Evolutionary conservation across 83 land plant genomes (phyloP), one percentile per base, ranked within the genome.

Genomic region (Diphasiastrum complanatum): DNA sequence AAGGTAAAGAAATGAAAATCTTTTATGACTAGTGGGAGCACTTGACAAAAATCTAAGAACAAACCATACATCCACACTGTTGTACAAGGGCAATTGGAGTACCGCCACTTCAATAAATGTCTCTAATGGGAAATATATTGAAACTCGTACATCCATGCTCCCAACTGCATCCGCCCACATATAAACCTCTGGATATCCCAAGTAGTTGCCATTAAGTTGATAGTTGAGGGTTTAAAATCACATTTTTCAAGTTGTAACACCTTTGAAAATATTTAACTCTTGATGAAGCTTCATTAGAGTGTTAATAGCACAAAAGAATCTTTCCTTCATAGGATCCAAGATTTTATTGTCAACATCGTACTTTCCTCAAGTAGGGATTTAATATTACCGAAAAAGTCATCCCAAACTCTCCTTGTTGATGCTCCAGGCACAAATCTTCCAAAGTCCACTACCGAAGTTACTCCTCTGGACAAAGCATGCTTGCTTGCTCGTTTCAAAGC

Each of bases 171-270:
- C 83, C 46, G 80, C 83, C 96, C 96, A 92, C 47, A 71, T 66
- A 51, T 85, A 92, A 36, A 92, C 98, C 70, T 92, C 98, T 91
- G 83, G n/a, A n/a, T n/a, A n/a, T n/a, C n/a, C n/a, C n/a, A n/a
- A n/a, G n/a, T n/a, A n/a, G n/a, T n/a, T n/a, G n/a, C n/a, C n/a
- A n/a, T n/a, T n/a, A n/a, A n/a, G n/a, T n/a, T n/a, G n/a, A n/a
- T n/a, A n/a, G n/a, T n/a, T n/a, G n/a, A n/a, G n/a, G n/a, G n/a
- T n/a, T n/a, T n/a, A n/a, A n/a, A n/a, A n/a, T n/a, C n/a, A n/a
- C n/a, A n/a, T n/a, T n/a, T n/a, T n/a, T n/a, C n/a, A n/a, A n/a
- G n/a, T n/a, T n/a, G n/a, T n/a, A n/a, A n/a, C 45, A 66, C 14
- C 62, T 26, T 23, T 8, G 27, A 57, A 37, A 11, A 60, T 12